Evolutionary conservation across 2,329 filamentous ascomycete genomes (phyloP), one percentile per base, ranked within the genome.

Genomic region (Cordyceps pruinosa): DNA sequence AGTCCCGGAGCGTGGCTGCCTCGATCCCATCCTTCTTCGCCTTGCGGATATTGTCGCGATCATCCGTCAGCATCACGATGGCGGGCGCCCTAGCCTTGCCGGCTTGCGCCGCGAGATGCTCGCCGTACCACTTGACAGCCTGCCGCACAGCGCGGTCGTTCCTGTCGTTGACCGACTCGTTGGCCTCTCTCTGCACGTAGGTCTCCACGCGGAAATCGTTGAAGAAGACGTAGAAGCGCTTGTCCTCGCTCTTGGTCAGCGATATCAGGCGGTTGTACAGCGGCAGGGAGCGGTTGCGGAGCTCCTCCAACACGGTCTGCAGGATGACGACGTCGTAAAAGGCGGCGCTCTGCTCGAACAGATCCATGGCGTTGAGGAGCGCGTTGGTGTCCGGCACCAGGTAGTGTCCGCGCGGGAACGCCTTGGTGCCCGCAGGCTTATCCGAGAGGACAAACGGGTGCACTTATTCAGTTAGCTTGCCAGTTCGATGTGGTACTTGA

Each of bases 161-260:
- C 56, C 94, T 83, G 70, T 99, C 94, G 69, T 99, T 99, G 73
- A 99, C 94, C 3, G 84, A 88, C 75, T 99, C 94, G 37, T 89
- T 87, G 6, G 80, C 72, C 21, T 86, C 81, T 60, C 94, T 82
- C 28, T 81, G 75, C 48, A 97, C 83, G 67, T 96, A 89, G 0
- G 94, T 99, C 72, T 99, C 95, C 39, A 92, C 78, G 52, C 93
- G 84, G 69, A 99, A 99, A 66, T 99, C 94, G 71, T 99, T 99
- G 82, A 97, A 97, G 71, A 99, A 99, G 53, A 99, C 90, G 68
- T 97, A 97, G 70, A 96, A 97, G 56, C 93, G 85, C 78, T 99
- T 99, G 63, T 96, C 91, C 66, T 96, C 91, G 67, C 93, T 96
- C 73, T 93, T 96, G 39, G 92, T 96, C 61, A 99, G 78, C 23